Evolutionary conservation across 148 eudicot genomes (phyloP), one percentile per base, ranked within the genome.

Genomic region (Cornus florida): DNA sequence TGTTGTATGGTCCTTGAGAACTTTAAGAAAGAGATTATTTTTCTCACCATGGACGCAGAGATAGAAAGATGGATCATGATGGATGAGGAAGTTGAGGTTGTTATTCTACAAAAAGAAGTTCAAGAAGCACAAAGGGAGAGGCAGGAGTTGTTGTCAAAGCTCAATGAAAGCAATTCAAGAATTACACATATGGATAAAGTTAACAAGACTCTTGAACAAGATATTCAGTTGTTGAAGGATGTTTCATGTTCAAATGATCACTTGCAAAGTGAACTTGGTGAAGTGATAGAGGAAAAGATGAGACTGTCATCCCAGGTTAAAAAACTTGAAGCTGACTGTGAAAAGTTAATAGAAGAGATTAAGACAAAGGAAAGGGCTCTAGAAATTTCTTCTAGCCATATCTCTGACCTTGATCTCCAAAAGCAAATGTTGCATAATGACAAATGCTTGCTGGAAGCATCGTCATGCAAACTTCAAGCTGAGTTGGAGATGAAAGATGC

Each of bases 71-170:
- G 77, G 32, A 82, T 92, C 75, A 72, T 89, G 80, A 60, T 78
- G 23, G 92, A 90, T 69, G 86, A 74, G 57, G 92, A 90, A 73
- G 75, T 66, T 43, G 89, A 88, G 84, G 75, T 85, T 65, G 74
- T 69, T 84, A 24, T 13, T 73, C 78, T 93, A 56, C 81, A 64
- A 46, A 80, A 82, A 80, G 82, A 82, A 85, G 62, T 77, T 72
- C 81, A 78, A 72, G 79, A 80, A 78, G 76, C 50, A 23, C 56
- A 76, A 72, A 78, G 71, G 76, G 70, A 76, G 80, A 41, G 57
- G n/a, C 74, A 79, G 70, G 68, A 76, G 33, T 38, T 82, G 60
- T 43, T 82, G 11, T 82, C 78, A 46, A 73, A 72, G 46, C 70
- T 86, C 70, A 67, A 31, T 14, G 75, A 66, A 77, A 67, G 46